These are phyloP conservation scores for Ascochyta lentis DNA, from an alignment of 2,329 filamentous ascomycete genomes.

Conservation along the genomic window DNA sequence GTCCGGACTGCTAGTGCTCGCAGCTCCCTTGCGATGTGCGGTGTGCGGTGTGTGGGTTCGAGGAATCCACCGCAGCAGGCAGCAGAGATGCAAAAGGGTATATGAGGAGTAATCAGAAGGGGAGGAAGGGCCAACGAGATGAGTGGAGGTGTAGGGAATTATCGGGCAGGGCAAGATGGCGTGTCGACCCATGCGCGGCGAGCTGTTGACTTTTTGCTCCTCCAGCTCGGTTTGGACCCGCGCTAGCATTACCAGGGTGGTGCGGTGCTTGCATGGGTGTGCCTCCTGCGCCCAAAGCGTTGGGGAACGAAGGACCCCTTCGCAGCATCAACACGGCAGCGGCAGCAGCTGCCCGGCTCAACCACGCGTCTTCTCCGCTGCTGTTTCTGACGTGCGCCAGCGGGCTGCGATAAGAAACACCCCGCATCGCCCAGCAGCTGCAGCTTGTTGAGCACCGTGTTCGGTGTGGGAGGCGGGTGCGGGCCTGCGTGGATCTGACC, in stretches of 20 bases:
- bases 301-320: slow-evolving; percentile 16
- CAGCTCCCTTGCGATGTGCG: slow-evolving; percentile 44
- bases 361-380: slow-evolving; percentile 1
- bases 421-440: slow-evolving; percentile 7
- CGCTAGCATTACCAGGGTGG: slow-evolving; percentile 12
- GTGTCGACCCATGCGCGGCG: slow-evolving; percentile 30
- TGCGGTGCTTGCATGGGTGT: slow-evolving; percentile 12
- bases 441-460: slow-evolving; percentile 16
- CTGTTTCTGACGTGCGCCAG: slow-evolving; percentile 5
- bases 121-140: slow-evolving; percentile 25
- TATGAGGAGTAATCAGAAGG: slow-evolving; percentile 19
- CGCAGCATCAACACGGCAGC: slow-evolving; percentile 6
- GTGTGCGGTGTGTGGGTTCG: slow-evolving; percentile 19
- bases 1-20: slow-evolving; percentile 37
- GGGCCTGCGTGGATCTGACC: slow-evolving; percentile 13
- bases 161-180: slow-evolving; percentile 23
- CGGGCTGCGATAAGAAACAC: slow-evolving; percentile 7
- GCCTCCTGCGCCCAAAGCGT: slow-evolving; percentile 17
- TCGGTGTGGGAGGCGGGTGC: slow-evolving; percentile 7
- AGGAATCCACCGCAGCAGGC: slow-evolving; percentile 21
- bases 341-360: slow-evolving; percentile 1
- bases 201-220: slow-evolving; percentile 37
- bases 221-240: slow-evolving; percentile 19
- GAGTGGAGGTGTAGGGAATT: slow-evolving; percentile 25
- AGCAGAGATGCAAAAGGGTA: slow-evolving; percentile 17